These are phyloP conservation scores for Ustilago sp. DNA, from an alignment of 1,284 basidiomycete genomes.

Conservation along the genomic window DNA sequence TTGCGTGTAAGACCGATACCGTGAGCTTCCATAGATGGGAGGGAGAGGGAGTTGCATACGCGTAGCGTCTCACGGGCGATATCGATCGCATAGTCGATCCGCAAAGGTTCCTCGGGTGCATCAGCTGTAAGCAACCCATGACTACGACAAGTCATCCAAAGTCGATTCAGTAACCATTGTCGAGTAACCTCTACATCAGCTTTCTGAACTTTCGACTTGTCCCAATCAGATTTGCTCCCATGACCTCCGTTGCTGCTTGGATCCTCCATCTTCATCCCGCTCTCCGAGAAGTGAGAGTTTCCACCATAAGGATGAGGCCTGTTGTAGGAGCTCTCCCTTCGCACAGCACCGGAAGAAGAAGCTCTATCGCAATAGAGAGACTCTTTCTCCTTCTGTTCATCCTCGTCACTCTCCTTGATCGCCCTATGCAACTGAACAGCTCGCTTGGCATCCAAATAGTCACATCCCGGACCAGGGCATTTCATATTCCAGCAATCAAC, in stretches of 20 bases:
- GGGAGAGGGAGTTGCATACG: constrained; percentile 52
- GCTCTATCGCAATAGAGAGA: constrained; percentile 20
- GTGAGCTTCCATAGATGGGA: constrained; percentile 59
- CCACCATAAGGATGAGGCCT: constrained; percentile 28
- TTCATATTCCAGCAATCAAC: constrained; percentile 64
- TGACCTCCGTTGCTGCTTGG: constrained; percentile 3
- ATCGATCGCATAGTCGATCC: constrained; percentile 56
- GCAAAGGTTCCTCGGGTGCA: constrained; percentile 35
- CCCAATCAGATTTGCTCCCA: constrained; percentile 32
- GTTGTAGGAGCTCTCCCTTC: constrained; percentile 7
- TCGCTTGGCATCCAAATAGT: constrained; percentile 42
- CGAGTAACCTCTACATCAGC: constrained; percentile 61
- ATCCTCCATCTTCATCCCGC: constrained; percentile 13
- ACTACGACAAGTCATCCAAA: constrained; percentile 56
- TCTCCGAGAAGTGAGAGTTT: constrained; percentile 2
- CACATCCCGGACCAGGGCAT: constrained; percentile 52
- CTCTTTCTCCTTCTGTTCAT: constrained; percentile 44
- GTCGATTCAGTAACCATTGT: constrained; percentile 57
- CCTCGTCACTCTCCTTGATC: constrained; percentile 51
- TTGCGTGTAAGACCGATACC: constrained; percentile 58
- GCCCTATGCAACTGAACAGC: constrained; percentile 52
- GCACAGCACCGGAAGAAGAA: constrained; percentile 9
- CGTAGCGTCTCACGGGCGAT: constrained; percentile 57
- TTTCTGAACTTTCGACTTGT: constrained; percentile 51
- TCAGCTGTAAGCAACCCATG: constrained; percentile 49